Evolutionary conservation across 768 basidiomycete genomes (phyloP).

Genomic region (Russula foetens): DNA sequence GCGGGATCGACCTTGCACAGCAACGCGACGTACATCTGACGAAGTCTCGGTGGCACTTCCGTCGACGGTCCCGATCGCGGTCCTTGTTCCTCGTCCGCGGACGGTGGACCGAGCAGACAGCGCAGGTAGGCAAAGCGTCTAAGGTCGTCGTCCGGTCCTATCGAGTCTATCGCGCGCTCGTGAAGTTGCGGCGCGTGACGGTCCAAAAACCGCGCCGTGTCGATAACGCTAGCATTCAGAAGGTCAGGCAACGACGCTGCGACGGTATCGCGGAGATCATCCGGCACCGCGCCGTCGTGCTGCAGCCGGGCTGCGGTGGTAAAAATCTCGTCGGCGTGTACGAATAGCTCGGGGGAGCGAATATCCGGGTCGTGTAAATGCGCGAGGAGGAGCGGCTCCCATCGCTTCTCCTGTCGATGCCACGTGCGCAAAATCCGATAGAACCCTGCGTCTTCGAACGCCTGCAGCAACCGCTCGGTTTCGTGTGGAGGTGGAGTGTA

Average conservation of each 20-base stretch:
- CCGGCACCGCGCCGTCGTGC: slow-evolving; percentile 45
- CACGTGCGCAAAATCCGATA: slow-evolving; percentile 82
- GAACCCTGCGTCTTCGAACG: slow-evolving; percentile 83
- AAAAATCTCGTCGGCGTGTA: slow-evolving; percentile 57
- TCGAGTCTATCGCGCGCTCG: slow-evolving; percentile 43
- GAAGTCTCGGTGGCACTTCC: slow-evolving; percentile 42
- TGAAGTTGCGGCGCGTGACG: slow-evolving; percentile 61
- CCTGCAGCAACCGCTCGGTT: slow-evolving; percentile 48
- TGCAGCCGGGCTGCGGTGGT: slow-evolving; percentile 36
- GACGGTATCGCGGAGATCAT: slow-evolving; percentile 47
- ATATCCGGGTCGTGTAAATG: slow-evolving; percentile 70
- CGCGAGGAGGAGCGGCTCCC: slow-evolving; percentile 65
- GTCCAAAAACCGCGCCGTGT: slow-evolving; percentile 70
- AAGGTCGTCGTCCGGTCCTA: slow-evolving; percentile 39
- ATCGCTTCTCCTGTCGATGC: slow-evolving; percentile 67
- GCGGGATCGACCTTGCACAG: slow-evolving; percentile 65
- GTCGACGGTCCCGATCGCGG: slow-evolving; percentile 32
- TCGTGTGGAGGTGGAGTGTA: slow-evolving; percentile 88
- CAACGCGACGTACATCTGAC: slow-evolving; percentile 58
- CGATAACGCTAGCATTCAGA: slow-evolving; percentile 47
- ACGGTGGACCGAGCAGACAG: slow-evolving; percentile 50
- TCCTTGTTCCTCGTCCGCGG: slow-evolving; percentile 37
- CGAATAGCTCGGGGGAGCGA: slow-evolving; percentile 51
- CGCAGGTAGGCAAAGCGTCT: slow-evolving; percentile 72
- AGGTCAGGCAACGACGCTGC: slow-evolving; percentile 56